Percentiles rank a stretch among this genome's conserved stretches.
phyloP scores from a whole-genome alignment of 176 grass and related monocot genomes.

The Guadua angustifolia region DNA sequence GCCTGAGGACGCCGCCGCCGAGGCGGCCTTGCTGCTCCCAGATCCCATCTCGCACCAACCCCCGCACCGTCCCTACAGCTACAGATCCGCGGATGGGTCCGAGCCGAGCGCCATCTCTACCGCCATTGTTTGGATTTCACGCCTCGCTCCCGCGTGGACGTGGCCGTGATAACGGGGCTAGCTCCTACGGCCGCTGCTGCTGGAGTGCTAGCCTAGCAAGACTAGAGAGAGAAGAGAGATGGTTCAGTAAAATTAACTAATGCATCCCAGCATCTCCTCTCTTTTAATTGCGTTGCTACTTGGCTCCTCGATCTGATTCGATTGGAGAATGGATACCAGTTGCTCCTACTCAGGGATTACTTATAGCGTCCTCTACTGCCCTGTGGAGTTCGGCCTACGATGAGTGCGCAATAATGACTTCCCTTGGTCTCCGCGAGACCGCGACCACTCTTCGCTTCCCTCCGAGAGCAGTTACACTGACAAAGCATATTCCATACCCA shows the following conservation, averaged over 20 bases:
- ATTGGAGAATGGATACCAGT: constrained; percentile 31
- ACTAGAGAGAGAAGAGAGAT: neutral
- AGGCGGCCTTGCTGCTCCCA: constrained; percentile 70
- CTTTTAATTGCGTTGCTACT: neutral
- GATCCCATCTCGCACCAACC: constrained; percentile 66
- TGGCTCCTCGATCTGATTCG: constrained; percentile 29
- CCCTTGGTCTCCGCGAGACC: constrained; percentile 4
- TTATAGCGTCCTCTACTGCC: constrained; percentile 35
- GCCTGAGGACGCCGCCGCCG: constrained; percentile 21
- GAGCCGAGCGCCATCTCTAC: neutral
- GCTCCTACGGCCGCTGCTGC: constrained; percentile 30
- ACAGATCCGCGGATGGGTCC: constrained; percentile 45
- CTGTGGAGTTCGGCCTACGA: constrained; percentile 18
- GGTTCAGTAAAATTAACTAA: constrained; percentile 38
- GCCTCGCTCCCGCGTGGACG: constrained; percentile 34
- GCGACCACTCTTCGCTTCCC: neutral
- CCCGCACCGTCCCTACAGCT: constrained; percentile 27
- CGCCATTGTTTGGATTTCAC: constrained; percentile 41
- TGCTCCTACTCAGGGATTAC: constrained; percentile 15
- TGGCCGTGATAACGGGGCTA: constrained; percentile 6
- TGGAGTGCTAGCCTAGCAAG: neutral
- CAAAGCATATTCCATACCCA: too few relatives aligned
- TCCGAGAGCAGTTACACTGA: too few relatives aligned
- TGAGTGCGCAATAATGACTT: constrained; percentile 47
- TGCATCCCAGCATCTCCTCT: neutral